Evolutionary conservation across 306 rosid genomes (phyloP).

Genomic region (Ochetophila trinervis): DNA sequence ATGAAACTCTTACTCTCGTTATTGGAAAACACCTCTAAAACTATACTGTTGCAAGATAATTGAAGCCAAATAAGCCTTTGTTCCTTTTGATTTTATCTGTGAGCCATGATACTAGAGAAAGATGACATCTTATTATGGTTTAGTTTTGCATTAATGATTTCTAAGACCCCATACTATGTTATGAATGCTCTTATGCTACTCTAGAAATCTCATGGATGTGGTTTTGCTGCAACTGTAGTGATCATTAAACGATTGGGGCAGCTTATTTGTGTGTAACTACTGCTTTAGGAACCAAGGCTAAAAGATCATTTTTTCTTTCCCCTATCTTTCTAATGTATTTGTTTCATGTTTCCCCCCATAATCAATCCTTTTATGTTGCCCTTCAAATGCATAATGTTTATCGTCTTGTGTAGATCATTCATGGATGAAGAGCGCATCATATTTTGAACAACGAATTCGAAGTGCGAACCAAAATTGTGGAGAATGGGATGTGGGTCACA

Average conservation of each 20-base stretch:
- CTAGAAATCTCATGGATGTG: too few species aligned
- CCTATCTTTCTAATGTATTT: not conserved
- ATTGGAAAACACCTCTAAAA: constrained; percentile 3
- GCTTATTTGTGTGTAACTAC: not conserved
- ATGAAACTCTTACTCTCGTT: too few species aligned
- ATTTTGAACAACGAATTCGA: constrained; percentile 36
- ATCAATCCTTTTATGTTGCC: not conserved
- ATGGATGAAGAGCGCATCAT: constrained; percentile 57
- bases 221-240: too few species aligned
- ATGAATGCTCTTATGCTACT: not conserved
- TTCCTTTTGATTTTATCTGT: not conserved
- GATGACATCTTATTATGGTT: too few species aligned
- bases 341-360: not conserved
- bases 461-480: constrained; percentile 26
- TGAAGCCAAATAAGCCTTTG: not conserved
- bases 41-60: not conserved
- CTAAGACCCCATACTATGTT: not conserved
- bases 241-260: not conserved
- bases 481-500: constrained; percentile 40
- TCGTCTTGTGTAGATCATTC: constrained; percentile 53
- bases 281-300: not conserved
- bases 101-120: not conserved
- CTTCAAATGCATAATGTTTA: not conserved
- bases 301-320: not conserved
- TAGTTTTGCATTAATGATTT: not conserved